These are phyloP conservation scores for Phytophthora cactorum DNA, from an alignment of 352 stramenopile species.

Conservation along the genomic window DNA sequence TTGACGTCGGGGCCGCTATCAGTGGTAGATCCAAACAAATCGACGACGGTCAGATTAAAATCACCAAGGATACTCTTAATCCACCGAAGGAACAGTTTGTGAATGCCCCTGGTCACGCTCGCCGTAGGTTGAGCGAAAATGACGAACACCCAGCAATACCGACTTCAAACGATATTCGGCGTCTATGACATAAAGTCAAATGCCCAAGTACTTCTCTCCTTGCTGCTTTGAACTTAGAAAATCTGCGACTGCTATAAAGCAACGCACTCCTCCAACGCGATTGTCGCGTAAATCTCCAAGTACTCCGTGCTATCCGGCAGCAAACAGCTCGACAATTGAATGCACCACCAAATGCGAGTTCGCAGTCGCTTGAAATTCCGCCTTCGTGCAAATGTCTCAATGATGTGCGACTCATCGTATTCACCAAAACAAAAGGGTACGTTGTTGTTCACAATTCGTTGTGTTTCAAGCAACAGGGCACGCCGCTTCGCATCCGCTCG, in stretches of 20 bases:
- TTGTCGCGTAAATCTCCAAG: neutral
- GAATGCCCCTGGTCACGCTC: neutral
- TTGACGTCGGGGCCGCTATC: neutral
- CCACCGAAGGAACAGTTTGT: neutral
- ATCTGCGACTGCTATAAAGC: neutral
- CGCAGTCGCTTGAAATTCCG: neutral
- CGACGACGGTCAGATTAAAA: neutral
- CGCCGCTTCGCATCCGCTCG: neutral
- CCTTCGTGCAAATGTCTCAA: neutral
- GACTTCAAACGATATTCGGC: constrained; percentile 21
- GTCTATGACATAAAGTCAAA: constrained; percentile 25
- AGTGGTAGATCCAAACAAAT: neutral
- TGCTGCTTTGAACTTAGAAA: neutral
- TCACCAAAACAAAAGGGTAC: neutral
- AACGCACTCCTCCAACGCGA: neutral
- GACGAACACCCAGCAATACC: neutral
- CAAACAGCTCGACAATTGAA: neutral
- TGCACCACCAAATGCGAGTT: neutral
- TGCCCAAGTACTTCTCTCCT: constrained; percentile 34
- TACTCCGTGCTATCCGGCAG: neutral
- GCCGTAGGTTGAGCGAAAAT: neutral
- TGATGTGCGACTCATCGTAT: neutral
- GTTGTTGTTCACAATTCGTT: neutral
- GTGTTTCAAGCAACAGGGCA: neutral
- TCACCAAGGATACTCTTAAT: neutral